Conservation (phyloP, 2,329 filamentous ascomycete species). For the Fusarium falciforme region DNA sequence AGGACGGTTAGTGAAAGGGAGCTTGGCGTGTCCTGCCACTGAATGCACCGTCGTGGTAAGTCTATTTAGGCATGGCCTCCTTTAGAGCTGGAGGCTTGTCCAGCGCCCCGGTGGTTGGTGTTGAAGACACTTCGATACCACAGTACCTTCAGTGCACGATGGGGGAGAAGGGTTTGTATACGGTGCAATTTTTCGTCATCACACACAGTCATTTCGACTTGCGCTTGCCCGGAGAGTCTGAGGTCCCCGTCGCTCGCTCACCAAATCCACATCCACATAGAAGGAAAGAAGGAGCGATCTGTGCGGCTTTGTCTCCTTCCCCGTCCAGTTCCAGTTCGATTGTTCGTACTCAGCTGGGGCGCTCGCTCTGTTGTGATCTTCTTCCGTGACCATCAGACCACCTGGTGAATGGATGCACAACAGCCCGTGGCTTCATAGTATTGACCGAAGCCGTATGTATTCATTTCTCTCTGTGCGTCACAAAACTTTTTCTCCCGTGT, state of each 20-base stretch:
- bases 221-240: neutral
- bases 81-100: neutral
- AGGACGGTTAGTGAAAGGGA: neutral
- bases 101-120: neutral
- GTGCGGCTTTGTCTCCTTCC: conserved; percentile 14
- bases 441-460: neutral
- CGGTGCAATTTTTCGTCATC: neutral
- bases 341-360: neutral
- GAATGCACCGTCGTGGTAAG: conserved; percentile 2
- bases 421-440: neutral
- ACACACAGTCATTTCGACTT: neutral
- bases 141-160: neutral
- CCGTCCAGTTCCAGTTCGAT: neutral
- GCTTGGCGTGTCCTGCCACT: conserved; percentile 13
- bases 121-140: neutral
- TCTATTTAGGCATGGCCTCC: neutral
- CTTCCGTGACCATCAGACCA: neutral
- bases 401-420: neutral
- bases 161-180: neutral
- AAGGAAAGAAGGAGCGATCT: conserved; percentile 13
- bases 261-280: neutral
- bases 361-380: neutral
- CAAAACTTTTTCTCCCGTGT: conserved; percentile 9
- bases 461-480: neutral
- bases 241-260: neutral